phyloP scores from a whole-genome alignment of 345 rosid species.

The Camelina sativa region DNA sequence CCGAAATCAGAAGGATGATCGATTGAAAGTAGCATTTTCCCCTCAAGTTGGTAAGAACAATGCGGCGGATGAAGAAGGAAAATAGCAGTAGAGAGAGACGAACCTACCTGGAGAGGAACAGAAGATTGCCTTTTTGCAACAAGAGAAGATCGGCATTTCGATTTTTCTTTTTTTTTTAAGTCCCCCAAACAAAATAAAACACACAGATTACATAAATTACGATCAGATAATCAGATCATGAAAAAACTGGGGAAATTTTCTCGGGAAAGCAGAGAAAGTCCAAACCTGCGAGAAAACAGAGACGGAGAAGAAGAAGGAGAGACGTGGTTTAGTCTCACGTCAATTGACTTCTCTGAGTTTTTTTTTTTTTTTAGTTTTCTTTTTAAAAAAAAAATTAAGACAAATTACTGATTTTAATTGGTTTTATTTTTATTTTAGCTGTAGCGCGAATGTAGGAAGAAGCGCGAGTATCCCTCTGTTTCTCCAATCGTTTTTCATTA shows the following conservation, averaged over 20 bases:
- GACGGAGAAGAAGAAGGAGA: slow-evolving; percentile 18
- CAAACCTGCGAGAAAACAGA: slow-evolving; percentile 37
- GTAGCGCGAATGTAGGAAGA: slow-evolving; percentile 43
- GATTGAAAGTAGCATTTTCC: slow-evolving; percentile 2
- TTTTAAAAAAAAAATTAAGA: background rate
- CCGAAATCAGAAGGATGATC: background rate
- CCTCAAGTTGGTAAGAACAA: background rate
- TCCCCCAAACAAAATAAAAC: background rate
- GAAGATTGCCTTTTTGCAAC: slow-evolving; percentile 32
- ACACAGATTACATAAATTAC: slow-evolving; percentile 20
- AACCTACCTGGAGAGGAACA: slow-evolving; percentile 49
- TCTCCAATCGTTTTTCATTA: slow-evolving; percentile 35
- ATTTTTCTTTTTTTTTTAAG: slow-evolving; percentile 19
- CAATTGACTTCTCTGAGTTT: background rate
- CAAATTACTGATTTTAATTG: too few relatives aligned
- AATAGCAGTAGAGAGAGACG: slow-evolving; percentile 46
- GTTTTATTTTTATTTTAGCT: background rate
- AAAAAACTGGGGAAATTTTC: slow-evolving; percentile 31
- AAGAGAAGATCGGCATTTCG: slow-evolving; percentile 48
- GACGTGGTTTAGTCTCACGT: slow-evolving; percentile 36
- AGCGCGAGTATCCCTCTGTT: slow-evolving; percentile 35
- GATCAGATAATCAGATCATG: slow-evolving; percentile 31
- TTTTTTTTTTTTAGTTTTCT: background rate
- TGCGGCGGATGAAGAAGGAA: background rate
- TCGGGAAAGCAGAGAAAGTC: slow-evolving; percentile 31